Percentiles rank a stretch among this genome's conserved stretches.
Conservation (phyloP, 164 flowering plant species). For the Protea cynaroides region DNA sequence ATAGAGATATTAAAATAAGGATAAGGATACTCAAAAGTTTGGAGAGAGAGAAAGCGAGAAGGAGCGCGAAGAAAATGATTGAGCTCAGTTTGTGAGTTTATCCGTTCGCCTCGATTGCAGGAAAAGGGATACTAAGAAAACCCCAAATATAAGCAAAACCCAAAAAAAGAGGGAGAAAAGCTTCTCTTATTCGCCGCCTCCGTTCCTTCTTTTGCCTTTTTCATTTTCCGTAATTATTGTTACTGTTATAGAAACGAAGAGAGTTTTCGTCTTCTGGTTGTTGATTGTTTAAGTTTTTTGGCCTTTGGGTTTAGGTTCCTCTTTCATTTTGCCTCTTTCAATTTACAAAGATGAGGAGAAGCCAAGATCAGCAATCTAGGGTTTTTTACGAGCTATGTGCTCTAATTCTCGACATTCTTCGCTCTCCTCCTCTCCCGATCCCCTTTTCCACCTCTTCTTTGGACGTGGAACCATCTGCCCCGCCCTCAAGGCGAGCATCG, state of each 20-base stretch:
- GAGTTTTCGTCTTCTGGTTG: too few relatives aligned
- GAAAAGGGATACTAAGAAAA: too few relatives aligned
- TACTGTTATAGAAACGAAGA: too few relatives aligned
- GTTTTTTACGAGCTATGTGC: conserved; percentile 66
- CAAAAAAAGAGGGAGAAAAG: not conserved
- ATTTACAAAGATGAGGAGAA: conserved; percentile 53
- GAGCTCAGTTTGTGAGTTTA: too few relatives aligned
- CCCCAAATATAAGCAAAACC: too few relatives aligned
- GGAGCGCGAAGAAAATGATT: too few relatives aligned
- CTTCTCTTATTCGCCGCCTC: not conserved
- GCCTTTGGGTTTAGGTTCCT: not conserved
- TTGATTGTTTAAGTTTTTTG: too few relatives aligned
- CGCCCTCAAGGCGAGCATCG: conserved; percentile 14
- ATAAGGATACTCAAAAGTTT: too few relatives aligned
- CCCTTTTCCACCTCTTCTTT: conserved; percentile 24
- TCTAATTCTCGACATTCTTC: conserved; percentile 48
- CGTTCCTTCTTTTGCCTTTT: not conserved
- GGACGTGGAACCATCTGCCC: conserved; percentile 3
- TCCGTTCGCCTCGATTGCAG: too few relatives aligned
- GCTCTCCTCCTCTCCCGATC: conserved; percentile 45
- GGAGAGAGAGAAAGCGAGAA: too few relatives aligned
- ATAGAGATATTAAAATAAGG: too few relatives aligned
- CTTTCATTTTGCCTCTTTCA: not conserved
- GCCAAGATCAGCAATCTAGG: conserved; percentile 54
- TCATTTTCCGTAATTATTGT: not conserved